Evolutionary conservation across 768 basidiomycete genomes (phyloP).

Genomic region (Hypholoma sublateritium): DNA sequence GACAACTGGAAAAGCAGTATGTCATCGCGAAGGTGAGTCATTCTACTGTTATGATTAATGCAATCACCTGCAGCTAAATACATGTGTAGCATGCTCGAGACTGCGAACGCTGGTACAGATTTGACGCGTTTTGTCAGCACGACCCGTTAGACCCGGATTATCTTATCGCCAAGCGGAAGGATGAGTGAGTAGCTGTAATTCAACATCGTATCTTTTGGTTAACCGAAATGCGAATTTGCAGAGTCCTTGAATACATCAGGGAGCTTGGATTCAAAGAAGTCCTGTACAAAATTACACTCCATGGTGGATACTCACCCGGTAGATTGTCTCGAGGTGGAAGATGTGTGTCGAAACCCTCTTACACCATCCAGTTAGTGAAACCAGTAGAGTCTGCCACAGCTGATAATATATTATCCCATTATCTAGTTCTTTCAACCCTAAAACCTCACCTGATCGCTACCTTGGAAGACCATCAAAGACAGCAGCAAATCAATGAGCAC

Average conservation of each 20-base stretch:
- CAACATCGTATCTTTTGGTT: too few species aligned
- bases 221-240: background rate
- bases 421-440: background rate
- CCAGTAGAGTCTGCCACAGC: background rate
- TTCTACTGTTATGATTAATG: background rate
- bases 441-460: background rate
- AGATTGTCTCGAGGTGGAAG: background rate
- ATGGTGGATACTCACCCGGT: background rate
- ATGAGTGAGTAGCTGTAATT: too few species aligned
- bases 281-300: background rate
- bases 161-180: too few species aligned
- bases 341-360: background rate
- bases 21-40: background rate
- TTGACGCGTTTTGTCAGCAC: background rate
- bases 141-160: background rate
- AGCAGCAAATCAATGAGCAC: background rate
- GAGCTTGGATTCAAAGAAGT: conserved; percentile 10
- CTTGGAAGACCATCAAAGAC: too few species aligned
- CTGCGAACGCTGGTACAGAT: background rate
- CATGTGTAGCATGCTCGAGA: background rate
- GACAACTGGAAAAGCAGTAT: background rate
- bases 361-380: background rate
- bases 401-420: too few species aligned
- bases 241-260: conserved; percentile 2
- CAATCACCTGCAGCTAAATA: background rate